Evolutionary conservation across 2,329 filamentous ascomycete species (phyloP).

Genomic region (Colletotrichum musae): DNA sequence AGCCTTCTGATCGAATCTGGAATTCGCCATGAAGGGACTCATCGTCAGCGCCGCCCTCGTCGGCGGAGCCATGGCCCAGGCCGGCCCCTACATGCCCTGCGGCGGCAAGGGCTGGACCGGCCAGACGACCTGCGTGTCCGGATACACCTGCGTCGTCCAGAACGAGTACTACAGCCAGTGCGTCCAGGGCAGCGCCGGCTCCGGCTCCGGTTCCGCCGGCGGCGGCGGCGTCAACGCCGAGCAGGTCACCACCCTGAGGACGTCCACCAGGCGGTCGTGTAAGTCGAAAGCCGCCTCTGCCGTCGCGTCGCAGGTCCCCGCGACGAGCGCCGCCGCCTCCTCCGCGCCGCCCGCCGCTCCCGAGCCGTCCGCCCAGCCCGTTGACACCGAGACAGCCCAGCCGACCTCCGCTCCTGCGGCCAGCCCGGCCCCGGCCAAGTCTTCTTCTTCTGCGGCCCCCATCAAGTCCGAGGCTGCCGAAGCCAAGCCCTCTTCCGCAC

Average conservation of each 20-base stretch:
- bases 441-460: background rate
- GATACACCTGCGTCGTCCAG: constrained; percentile 54
- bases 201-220: constrained; percentile 7
- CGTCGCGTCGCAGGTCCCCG: constrained; percentile 17
- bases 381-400: constrained; percentile 26
- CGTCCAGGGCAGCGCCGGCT: constrained; percentile 45
- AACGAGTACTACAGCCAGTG: constrained; percentile 63
- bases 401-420: background rate
- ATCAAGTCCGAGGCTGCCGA: constrained; percentile 1
- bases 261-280: constrained; percentile 24
- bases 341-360: background rate
- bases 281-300: constrained; percentile 28
- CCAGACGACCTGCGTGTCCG: constrained; percentile 55
- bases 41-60: constrained; percentile 26
- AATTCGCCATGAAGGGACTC: constrained; percentile 40
- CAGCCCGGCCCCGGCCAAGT: background rate
- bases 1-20: constrained; percentile 15
- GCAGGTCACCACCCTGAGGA: constrained; percentile 26
- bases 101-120: constrained; percentile 58
- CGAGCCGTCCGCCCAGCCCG: constrained; percentile 12
- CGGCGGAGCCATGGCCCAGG: constrained; percentile 30
- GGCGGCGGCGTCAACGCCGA: constrained; percentile 6
- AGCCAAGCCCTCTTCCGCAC: background rate
- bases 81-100: constrained; percentile 52
- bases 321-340: background rate